Conservation (phyloP, 306 rosid species). For the Datisca glomerata region DNA sequence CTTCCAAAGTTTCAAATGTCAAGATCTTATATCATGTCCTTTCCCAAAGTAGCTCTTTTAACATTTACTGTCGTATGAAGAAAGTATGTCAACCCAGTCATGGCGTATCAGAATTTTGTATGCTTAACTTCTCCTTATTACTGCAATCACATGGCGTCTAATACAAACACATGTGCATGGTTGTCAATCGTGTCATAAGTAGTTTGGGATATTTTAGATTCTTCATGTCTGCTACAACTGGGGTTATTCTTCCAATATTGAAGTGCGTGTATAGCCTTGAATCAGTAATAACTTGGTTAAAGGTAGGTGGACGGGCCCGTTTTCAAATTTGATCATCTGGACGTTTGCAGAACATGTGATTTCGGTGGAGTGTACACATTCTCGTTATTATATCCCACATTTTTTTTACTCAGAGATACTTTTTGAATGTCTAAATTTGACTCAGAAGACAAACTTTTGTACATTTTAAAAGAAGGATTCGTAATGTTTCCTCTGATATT, state of each 20-base stretch:
- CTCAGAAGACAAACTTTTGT: no score
- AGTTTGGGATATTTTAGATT: constrained; percentile 26
- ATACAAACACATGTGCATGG: constrained; percentile 41
- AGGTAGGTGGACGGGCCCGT: constrained; percentile 41
- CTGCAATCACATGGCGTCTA: constrained; percentile 39
- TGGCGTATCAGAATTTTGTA: constrained; percentile 43
- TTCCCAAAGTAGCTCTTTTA: not conserved
- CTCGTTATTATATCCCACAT: not conserved
- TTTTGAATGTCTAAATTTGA: no score
- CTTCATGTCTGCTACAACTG: constrained; percentile 26
- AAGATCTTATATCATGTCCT: constrained; percentile 1
- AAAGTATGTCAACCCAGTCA: not conserved
- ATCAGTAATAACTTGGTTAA: constrained; percentile 39
- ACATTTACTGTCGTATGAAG: not conserved
- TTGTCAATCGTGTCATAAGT: constrained; percentile 34
- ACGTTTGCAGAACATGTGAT: not conserved
- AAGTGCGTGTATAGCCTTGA: constrained; percentile 39
- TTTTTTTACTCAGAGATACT: no score
- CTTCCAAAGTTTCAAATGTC: constrained; percentile 10
- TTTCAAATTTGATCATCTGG: not conserved
- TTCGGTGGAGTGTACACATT: not conserved
- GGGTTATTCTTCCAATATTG: constrained; percentile 18
- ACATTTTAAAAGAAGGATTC: no score
- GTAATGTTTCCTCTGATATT: no score
- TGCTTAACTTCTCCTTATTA: constrained; percentile 41